Evolutionary conservation across 2,329 filamentous ascomycete species (phyloP).

Genomic region (Chaetothyriales sp.): DNA sequence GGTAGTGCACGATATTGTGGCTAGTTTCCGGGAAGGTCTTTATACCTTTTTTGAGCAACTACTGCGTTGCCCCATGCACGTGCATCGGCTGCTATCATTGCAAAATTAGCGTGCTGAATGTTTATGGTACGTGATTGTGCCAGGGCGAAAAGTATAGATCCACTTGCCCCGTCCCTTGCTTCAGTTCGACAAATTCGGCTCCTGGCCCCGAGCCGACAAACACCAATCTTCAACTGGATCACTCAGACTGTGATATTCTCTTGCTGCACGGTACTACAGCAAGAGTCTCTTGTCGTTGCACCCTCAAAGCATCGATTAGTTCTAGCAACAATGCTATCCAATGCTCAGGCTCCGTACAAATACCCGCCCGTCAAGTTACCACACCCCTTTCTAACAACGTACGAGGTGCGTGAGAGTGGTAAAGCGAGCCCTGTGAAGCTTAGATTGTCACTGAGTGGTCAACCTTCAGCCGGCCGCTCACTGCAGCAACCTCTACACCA

Average conservation of each 20-base stretch:
- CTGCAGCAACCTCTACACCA: slow-evolving; percentile 23
- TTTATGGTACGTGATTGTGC: no score
- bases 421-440: slow-evolving; percentile 20
- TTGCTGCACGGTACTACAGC: not conserved
- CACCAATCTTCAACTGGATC: no score
- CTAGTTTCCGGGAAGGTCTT: slow-evolving; percentile 1
- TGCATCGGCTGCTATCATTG: not conserved
- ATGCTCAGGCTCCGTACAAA: slow-evolving; percentile 4
- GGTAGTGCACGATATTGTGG: no score
- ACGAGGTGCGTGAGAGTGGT: slow-evolving; percentile 23
- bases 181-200: no score
- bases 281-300: no score
- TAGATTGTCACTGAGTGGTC: slow-evolving; percentile 24
- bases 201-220: no score
- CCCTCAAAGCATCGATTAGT: no score
- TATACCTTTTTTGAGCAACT: not conserved
- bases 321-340: not conserved
- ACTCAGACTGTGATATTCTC: no score
- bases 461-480: slow-evolving; percentile 22
- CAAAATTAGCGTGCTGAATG: no score
- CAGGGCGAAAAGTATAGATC: no score
- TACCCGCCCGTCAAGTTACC: slow-evolving; percentile 33
- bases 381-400: slow-evolving; percentile 34
- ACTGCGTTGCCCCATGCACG: not conserved
- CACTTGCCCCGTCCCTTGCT: no score